Base-by-base conservation (phyloP, 768 basidiomycete genomes). In the Tylopilus sp. region DNA sequence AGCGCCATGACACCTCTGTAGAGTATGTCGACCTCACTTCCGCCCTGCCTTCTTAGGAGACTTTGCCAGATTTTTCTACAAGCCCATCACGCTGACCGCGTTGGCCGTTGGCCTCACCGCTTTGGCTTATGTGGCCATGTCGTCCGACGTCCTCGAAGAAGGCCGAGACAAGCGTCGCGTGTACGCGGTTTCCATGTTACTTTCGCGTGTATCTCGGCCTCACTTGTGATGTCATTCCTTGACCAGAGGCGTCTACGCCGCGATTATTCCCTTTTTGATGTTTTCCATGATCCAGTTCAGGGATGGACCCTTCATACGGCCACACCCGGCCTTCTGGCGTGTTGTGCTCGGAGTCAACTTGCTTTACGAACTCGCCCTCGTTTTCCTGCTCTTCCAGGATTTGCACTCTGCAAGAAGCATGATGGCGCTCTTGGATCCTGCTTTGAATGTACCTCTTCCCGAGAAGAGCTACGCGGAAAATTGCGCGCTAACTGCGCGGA, bases 251-350 rank as follows among this genome's bases (percentile, higher is more conserved):
- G 77, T 80, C 40, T 92, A 90, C 57, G 90, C 91, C 47, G 78
- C 85, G 11, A 74, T 87, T 43, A 76, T 77, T 10, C 79, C 85
- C 39, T 93, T 93, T 69, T 76, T 93, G 51, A 68, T 81, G 54
- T 93, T 91, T 69, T 88, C 87, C 25, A 86, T 88, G 79, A 76
- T 94, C 44, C 91, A 94, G 61, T 92, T 93, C 62, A 85, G 91
- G 52, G 91, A 94, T 65, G 91, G 91, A 0, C 91, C 91, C 26
- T 94, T 89, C 68, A 78, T 93, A 63, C 83, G 91, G 33, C 91
- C 91, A 0, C 91, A 94, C 67, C 91, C 91, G 53, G 86, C 84
- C 17, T 88, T 91, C 68, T 92, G 90, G 90, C 78, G 91, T 45
- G 72, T 83, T 35, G 77, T 91, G 5, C 75, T 93, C 23, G 90